Conservation (phyloP, 202 grass and related monocot genomes). For the Setaria viridis region DNA sequence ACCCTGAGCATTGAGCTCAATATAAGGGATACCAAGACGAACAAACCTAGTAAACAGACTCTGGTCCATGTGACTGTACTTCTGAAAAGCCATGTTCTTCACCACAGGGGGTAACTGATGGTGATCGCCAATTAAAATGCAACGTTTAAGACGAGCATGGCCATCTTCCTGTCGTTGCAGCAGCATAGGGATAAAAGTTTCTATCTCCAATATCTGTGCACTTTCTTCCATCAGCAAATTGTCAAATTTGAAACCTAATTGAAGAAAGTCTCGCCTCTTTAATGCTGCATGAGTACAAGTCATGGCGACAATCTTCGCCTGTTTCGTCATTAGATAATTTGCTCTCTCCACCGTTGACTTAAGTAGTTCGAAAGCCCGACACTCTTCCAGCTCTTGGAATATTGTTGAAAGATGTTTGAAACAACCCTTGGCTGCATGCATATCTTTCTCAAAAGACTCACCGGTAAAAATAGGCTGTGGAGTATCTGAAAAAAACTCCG, state of each 20-base stretch:
- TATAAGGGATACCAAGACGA: conserved; percentile 95
- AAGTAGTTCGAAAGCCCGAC: conserved; percentile 95
- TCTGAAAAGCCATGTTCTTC: conserved; percentile 99
- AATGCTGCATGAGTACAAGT: conserved; percentile 97
- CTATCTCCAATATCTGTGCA: conserved; percentile 98
- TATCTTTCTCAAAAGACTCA: conserved; percentile 91
- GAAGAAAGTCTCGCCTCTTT: conserved; percentile 96
- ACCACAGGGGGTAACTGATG: conserved; percentile 96
- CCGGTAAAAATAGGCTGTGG: conserved; percentile 74
- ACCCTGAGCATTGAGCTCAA: conserved; percentile 97
- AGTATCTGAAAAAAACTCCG: conserved; percentile 74
- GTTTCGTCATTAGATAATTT: conserved; percentile 99
- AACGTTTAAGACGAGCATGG: conserved; percentile 86
- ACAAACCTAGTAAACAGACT: conserved; percentile 94
- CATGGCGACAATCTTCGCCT: conserved; percentile 99
- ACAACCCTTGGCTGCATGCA: conserved; percentile 92
- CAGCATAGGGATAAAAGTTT: conserved; percentile 98
- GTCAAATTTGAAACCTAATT: conserved; percentile 94
- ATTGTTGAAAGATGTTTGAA: conserved; percentile 92
- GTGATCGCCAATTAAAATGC: conserved; percentile 98
- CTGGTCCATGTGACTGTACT: conserved; percentile 99
- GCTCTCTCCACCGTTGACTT: conserved; percentile 93
- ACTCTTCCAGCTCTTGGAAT: conserved; percentile 99
- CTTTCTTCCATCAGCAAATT: conserved; percentile 99
- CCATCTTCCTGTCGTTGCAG: conserved; percentile 96